phyloP scores from a whole-genome alignment of 2,329 filamentous ascomycete species.

The Alternaria infectoria region DNA sequence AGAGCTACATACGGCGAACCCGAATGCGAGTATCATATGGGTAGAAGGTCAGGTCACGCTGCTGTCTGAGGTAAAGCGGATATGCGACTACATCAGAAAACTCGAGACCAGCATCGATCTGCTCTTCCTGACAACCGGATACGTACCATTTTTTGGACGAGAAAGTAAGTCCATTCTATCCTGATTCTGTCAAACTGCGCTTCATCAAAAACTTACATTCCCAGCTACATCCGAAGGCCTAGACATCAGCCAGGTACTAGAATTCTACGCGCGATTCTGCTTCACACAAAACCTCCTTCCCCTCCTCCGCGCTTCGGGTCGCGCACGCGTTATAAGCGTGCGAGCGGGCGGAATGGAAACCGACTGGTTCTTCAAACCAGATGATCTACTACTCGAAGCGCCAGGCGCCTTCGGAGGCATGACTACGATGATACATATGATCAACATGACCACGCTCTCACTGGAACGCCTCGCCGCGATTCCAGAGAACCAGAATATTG shows the following conservation, averaged over 20 bases:
- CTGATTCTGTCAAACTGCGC: neutral
- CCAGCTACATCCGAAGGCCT: constrained; percentile 48
- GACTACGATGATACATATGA: constrained; percentile 36
- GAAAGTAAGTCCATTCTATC: neutral
- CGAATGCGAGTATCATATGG: constrained; percentile 53
- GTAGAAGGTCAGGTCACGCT: constrained; percentile 54
- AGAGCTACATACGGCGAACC: constrained; percentile 47
- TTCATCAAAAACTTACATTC: neutral
- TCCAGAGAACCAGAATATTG: constrained; percentile 36
- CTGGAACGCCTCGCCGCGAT: constrained; percentile 29
- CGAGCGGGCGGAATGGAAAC: constrained; percentile 44
- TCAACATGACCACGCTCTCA: constrained; percentile 39
- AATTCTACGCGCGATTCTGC: constrained; percentile 55
- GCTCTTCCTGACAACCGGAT: neutral
- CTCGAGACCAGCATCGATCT: neutral
- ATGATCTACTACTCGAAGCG: constrained; percentile 47
- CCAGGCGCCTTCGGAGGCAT: constrained; percentile 39
- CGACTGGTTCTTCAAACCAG: constrained; percentile 28
- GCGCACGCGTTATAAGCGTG: constrained; percentile 44
- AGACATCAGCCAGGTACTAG: constrained; percentile 50
- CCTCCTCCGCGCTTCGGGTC: constrained; percentile 34
- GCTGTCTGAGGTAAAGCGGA: constrained; percentile 50
- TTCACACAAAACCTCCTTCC: constrained; percentile 53
- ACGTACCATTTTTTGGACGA: neutral
- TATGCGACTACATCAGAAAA: constrained; percentile 38